phyloP scores from a whole-genome alignment of 768 basidiomycete genomes.

The Hemileccinum rubropunctum region DNA sequence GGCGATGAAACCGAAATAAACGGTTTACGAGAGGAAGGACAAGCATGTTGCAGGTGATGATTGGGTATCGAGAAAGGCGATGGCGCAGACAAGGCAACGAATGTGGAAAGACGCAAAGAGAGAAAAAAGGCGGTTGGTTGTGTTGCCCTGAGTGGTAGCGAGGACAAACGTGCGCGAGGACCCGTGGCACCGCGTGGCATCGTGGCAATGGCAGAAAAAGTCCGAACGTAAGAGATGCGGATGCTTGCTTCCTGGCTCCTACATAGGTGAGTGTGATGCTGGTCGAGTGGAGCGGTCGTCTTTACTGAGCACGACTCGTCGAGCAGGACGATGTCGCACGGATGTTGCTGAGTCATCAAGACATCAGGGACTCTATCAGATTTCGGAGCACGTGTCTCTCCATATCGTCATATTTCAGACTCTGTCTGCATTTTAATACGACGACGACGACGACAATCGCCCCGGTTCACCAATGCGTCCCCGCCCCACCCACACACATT shows the following conservation, averaged over 20 bases:
- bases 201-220: slow-evolving; percentile 27
- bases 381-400: slow-evolving; percentile 33
- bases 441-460: background rate
- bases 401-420: slow-evolving; percentile 32
- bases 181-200: slow-evolving; percentile 32
- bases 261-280: slow-evolving; percentile 17
- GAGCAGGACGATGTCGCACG: slow-evolving; percentile 3
- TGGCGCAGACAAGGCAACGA: slow-evolving; percentile 8
- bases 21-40: slow-evolving; percentile 17
- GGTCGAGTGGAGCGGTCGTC: slow-evolving; percentile 1
- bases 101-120: slow-evolving; percentile 5
- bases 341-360: slow-evolving; percentile 31
- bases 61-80: slow-evolving; percentile 19
- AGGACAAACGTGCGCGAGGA: slow-evolving; percentile 36
- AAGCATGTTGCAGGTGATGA: slow-evolving; percentile 26
- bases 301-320: slow-evolving; percentile 10
- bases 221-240: slow-evolving; percentile 8
- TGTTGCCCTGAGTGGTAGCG: slow-evolving; percentile 14
- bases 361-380: slow-evolving; percentile 10
- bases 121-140: background rate
- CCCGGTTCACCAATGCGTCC: background rate
- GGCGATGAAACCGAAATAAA: slow-evolving; percentile 8
- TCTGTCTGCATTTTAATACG: no score
- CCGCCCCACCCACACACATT: background rate
- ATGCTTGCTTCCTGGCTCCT: slow-evolving; percentile 12